Conservation (phyloP, 2,329 filamentous ascomycete species). For the Pseudogymnoascus sp. region DNA sequence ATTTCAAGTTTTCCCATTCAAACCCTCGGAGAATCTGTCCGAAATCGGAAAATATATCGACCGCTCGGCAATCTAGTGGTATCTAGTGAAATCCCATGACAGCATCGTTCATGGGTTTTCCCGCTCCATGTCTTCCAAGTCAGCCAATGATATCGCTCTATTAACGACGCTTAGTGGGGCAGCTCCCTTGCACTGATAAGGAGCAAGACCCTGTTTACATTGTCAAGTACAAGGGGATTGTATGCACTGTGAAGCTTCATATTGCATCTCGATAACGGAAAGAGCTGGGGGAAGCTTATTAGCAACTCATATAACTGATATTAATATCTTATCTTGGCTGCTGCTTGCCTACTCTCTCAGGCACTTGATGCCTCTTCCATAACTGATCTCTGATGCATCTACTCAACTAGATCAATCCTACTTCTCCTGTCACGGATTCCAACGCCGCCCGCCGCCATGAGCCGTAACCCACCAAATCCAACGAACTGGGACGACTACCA, state of each 20-base stretch:
- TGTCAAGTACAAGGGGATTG: not conserved
- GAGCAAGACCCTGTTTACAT: conserved; percentile 6
- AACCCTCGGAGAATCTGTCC: not conserved
- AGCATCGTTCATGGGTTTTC: conserved; percentile 5
- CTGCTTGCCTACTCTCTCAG: not conserved
- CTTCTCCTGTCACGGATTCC: not conserved
- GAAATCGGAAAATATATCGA: conserved; percentile 8
- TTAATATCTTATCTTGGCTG: not conserved
- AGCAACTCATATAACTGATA: conserved; percentile 6
- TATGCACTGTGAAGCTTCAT: not conserved
- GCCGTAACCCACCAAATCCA: conserved; percentile 19
- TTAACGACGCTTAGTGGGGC: not conserved
- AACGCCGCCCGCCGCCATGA: conserved; percentile 1
- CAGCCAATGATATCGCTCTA: not conserved
- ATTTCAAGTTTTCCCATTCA: conserved; percentile 1
- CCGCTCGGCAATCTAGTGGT: conserved; percentile 1
- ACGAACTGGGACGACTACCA: conserved; percentile 29
- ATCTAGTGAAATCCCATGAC: conserved; percentile 3
- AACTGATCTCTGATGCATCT: conserved; percentile 5
- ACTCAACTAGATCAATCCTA: not conserved
- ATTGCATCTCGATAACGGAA: conserved; percentile 7
- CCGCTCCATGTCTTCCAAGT: not conserved
- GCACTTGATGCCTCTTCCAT: not conserved
- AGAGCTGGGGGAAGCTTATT: conserved; percentile 2
- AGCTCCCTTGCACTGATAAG: conserved; percentile 6